Percentiles rank a stretch among this genome's conserved stretches.
These are phyloP conservation scores for Cryptococcus floricola DNA, from an alignment of 1,284 basidiomycete species.

Conservation along the genomic window DNA sequence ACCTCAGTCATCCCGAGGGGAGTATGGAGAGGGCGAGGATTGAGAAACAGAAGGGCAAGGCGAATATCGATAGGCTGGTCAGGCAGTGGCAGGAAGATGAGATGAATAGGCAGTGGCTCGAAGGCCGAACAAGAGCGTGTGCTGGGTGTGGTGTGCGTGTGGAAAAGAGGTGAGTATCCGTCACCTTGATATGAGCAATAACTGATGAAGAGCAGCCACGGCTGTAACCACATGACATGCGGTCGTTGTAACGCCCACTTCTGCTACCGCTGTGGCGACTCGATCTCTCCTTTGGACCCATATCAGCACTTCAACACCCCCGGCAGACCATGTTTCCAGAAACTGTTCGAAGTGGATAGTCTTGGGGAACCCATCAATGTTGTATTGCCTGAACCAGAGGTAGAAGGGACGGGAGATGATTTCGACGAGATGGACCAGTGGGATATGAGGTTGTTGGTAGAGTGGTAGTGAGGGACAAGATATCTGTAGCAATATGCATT, in stretches of 20 bases:
- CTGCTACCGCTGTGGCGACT: conserved; percentile 44
- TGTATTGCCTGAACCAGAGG: too few relatives aligned
- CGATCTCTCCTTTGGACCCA: conserved; percentile 38
- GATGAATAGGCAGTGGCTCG: conserved; percentile 42
- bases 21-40: conserved; percentile 26
- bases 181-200: background rate
- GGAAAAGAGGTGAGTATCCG: conserved; percentile 34
- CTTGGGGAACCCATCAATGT: conserved; percentile 6
- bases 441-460: too few relatives aligned
- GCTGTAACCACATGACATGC: conserved; percentile 50
- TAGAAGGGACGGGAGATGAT: too few relatives aligned
- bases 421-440: too few relatives aligned
- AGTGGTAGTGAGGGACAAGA: too few relatives aligned
- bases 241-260: conserved; percentile 42
- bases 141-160: conserved; percentile 43
- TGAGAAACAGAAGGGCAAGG: conserved; percentile 35
- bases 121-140: conserved; percentile 38
- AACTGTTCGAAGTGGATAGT: conserved; percentile 44
- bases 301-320: conserved; percentile 42
- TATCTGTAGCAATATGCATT: too few relatives aligned
- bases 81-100: conserved; percentile 37
- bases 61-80: conserved; percentile 39
- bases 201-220: conserved; percentile 22
- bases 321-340: conserved; percentile 36
- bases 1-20: conserved; percentile 36